A percentile compares a stretch with the other conserved stretches of the same genome.
These are phyloP conservation scores for Colletotrichum sp. DNA, from an alignment of 2,329 filamentous ascomycete species.

Conservation along the genomic window DNA sequence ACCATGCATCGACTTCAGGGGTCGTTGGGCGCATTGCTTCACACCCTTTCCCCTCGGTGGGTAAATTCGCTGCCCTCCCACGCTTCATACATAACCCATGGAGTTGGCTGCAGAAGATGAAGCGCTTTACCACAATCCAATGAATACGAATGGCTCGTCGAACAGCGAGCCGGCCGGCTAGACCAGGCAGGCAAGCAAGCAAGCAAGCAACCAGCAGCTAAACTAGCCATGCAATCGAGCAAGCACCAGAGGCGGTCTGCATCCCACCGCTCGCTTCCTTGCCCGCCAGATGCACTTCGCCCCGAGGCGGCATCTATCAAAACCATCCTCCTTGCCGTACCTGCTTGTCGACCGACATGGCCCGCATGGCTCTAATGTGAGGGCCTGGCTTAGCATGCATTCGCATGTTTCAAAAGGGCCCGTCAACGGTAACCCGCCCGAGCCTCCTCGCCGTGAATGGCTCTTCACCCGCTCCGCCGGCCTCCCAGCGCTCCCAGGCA, in stretches of 20 bases:
- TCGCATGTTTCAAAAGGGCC: constrained; percentile 1
- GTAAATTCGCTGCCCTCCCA: neutral
- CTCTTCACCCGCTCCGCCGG: neutral
- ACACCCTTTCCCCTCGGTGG: constrained; percentile 2
- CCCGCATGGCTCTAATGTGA: neutral
- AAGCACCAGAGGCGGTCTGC: constrained; percentile 5
- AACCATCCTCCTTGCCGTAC: neutral
- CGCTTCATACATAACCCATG: neutral
- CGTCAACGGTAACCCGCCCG: neutral
- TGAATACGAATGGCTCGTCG: constrained; percentile 1
- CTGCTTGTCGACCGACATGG: neutral
- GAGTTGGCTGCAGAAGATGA: neutral
- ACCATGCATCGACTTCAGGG: constrained; percentile 6
- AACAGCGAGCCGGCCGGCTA: neutral
- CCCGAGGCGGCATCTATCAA: constrained; percentile 6
- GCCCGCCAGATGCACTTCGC: neutral
- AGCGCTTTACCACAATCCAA: neutral
- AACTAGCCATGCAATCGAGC: neutral
- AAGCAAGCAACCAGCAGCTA: neutral
- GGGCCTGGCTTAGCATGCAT: constrained; percentile 4
- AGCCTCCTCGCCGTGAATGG: neutral
- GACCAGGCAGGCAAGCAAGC: neutral
- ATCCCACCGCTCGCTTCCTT: constrained; percentile 3
- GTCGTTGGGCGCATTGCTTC: neutral
- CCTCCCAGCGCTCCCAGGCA: neutral